Evolutionary conservation across 2,329 filamentous ascomycete species (phyloP).

Genomic region (Emergomyces orientalis): DNA sequence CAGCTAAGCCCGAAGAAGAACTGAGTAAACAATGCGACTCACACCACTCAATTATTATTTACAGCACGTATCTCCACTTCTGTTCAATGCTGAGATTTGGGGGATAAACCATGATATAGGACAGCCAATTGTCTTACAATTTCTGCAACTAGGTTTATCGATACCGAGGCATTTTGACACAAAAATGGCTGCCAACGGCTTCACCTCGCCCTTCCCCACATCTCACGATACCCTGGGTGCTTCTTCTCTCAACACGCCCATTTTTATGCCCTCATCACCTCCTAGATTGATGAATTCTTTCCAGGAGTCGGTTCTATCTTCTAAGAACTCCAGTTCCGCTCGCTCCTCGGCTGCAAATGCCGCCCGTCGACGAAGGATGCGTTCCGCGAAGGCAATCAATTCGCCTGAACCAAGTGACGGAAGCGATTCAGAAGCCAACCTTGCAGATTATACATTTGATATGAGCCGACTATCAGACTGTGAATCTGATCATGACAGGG

Average conservation of each 20-base stretch:
- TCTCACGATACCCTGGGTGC: slow-evolving; percentile 36
- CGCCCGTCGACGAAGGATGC: slow-evolving; percentile 4
- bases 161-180: slow-evolving; percentile 7
- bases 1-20: neutral
- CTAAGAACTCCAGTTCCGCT: slow-evolving; percentile 6
- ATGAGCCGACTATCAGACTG: slow-evolving; percentile 30
- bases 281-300: slow-evolving; percentile 16
- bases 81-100: neutral
- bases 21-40: neutral
- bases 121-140: neutral
- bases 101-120: neutral
- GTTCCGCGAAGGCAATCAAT: slow-evolving; percentile 15
- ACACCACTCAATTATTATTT: neutral
- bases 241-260: slow-evolving; percentile 31
- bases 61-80: neutral
- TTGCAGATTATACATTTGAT: slow-evolving; percentile 34
- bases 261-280: slow-evolving; percentile 31
- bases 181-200: slow-evolving; percentile 32
- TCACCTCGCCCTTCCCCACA: slow-evolving; percentile 31
- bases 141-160: too few species aligned
- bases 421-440: slow-evolving; percentile 30
- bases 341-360: slow-evolving; percentile 7
- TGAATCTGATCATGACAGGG: slow-evolving; percentile 16
- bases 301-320: slow-evolving; percentile 4
- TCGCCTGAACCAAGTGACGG: slow-evolving; percentile 22